Evolutionary conservation across 1,139 yeast genomes (phyloP).

Genomic region (Suhomyces taliae): DNA sequence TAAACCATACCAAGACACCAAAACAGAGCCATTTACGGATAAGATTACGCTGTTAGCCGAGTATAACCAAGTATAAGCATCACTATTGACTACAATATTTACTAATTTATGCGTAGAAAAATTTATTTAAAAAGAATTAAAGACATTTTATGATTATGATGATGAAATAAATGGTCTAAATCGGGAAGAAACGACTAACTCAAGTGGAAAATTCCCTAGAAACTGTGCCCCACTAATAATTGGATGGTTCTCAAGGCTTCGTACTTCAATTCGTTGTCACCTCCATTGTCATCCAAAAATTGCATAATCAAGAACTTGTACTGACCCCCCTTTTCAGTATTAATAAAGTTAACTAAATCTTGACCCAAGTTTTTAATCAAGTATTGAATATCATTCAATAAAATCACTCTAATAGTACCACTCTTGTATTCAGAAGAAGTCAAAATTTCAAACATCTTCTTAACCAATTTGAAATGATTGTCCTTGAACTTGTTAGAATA

Average conservation of each 20-base stretch:
- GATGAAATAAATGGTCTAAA: neutral
- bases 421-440: slow-evolving; percentile 21
- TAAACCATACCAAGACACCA: too few relatives aligned
- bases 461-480: slow-evolving; percentile 70
- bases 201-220: slow-evolving; percentile 13
- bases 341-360: slow-evolving; percentile 74
- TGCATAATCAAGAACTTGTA: slow-evolving; percentile 77
- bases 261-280: slow-evolving; percentile 85
- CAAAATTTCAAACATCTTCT: slow-evolving; percentile 46
- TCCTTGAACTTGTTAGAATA: slow-evolving; percentile 76
- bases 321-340: slow-evolving; percentile 56
- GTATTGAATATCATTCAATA: slow-evolving; percentile 55
- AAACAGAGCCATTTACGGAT: too few relatives aligned
- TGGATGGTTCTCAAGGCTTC: slow-evolving; percentile 96
- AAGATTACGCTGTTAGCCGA: too few relatives aligned
- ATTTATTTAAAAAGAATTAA: slow-evolving; percentile 5
- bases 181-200: neutral
- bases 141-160: neutral
- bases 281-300: slow-evolving; percentile 64
- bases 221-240: slow-evolving; percentile 73
- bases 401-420: slow-evolving; percentile 34
- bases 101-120: neutral
- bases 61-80: too few relatives aligned
- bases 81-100: too few relatives aligned
- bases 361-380: slow-evolving; percentile 45